Evolutionary conservation across 352 stramenopile genomes (phyloP).

Genomic region (Pseudoperonospora humuli): DNA sequence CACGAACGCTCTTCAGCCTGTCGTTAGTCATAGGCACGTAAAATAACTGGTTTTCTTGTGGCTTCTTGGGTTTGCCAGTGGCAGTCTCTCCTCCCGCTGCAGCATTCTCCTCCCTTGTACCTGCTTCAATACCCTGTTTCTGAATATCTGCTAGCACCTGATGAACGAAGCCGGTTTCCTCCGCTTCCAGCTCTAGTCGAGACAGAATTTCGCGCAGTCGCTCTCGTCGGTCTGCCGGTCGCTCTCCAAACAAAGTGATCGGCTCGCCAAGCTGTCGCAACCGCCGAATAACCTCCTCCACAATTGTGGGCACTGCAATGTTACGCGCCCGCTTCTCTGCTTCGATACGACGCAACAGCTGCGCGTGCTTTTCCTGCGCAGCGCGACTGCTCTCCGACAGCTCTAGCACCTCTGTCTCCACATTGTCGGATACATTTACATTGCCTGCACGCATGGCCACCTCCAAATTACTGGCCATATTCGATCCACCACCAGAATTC

Average conservation of each 20-base stretch:
- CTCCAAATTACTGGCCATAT: slow-evolving; percentile 38
- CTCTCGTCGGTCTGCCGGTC: slow-evolving; percentile 90
- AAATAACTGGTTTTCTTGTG: slow-evolving; percentile 66
- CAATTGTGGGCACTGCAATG: slow-evolving; percentile 90
- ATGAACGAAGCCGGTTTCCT: slow-evolving; percentile 56
- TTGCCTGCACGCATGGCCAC: slow-evolving; percentile 70
- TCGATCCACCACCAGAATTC: background rate
- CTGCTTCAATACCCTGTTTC: slow-evolving; percentile 20
- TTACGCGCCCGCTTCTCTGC: slow-evolving; percentile 85
- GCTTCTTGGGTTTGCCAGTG: slow-evolving; percentile 12
- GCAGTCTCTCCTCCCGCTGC: slow-evolving; percentile 2
- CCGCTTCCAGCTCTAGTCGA: slow-evolving; percentile 57
- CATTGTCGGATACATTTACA: slow-evolving; percentile 69
- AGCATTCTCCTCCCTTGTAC: slow-evolving; percentile 1
- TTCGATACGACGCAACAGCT: slow-evolving; percentile 84
- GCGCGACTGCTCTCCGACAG: slow-evolving; percentile 74
- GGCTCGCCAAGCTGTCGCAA: slow-evolving; percentile 89
- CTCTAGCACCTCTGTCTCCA: slow-evolving; percentile 77
- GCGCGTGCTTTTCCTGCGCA: slow-evolving; percentile 84
- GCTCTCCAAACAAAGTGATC: slow-evolving; percentile 94
- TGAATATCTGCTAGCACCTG: slow-evolving; percentile 50
- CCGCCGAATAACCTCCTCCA: slow-evolving; percentile 84
- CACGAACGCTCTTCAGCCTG: slow-evolving; percentile 78
- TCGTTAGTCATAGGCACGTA: slow-evolving; percentile 74
- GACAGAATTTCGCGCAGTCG: slow-evolving; percentile 89